phyloP scores from a whole-genome alignment of 2,329 filamentous ascomycete genomes.

The Beauveria sp. region DNA sequence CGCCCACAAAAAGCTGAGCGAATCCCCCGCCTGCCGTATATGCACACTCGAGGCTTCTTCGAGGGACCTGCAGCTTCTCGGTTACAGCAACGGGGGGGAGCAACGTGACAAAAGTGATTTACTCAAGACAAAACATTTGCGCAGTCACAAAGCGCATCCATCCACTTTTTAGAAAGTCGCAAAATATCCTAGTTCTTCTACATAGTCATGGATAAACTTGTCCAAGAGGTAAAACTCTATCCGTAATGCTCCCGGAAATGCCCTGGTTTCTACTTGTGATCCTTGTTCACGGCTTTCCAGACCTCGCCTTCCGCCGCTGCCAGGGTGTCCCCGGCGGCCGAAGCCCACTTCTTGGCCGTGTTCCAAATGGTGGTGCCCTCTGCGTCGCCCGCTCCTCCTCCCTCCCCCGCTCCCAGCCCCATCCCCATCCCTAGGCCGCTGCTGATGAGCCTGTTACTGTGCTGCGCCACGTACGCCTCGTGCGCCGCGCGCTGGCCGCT shows the following conservation, averaged over 20 bases:
- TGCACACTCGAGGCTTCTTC: too few species aligned
- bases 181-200: too few species aligned
- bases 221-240: slow-evolving; percentile 4
- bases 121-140: too few species aligned
- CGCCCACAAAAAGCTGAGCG: too few species aligned
- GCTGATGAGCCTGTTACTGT: slow-evolving; percentile 5
- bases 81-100: too few species aligned
- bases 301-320: slow-evolving; percentile 53
- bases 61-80: too few species aligned
- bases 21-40: too few species aligned
- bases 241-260: background rate
- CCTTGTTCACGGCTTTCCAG: slow-evolving; percentile 56
- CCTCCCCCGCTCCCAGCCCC: too few species aligned
- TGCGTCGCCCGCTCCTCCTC: slow-evolving; percentile 23
- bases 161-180: too few species aligned
- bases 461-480: slow-evolving; percentile 24
- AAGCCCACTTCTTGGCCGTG: slow-evolving; percentile 38
- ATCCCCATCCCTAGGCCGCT: slow-evolving; percentile 14
- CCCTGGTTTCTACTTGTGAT: slow-evolving; percentile 24
- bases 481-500: slow-evolving; percentile 38
- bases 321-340: slow-evolving; percentile 48
- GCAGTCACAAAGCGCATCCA: too few species aligned
- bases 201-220: too few species aligned
- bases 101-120: too few species aligned
- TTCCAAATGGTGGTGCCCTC: slow-evolving; percentile 39